Evolutionary conservation across 2,329 filamentous ascomycete genomes (phyloP).

Genomic region (Diaporthe vaccinii): DNA sequence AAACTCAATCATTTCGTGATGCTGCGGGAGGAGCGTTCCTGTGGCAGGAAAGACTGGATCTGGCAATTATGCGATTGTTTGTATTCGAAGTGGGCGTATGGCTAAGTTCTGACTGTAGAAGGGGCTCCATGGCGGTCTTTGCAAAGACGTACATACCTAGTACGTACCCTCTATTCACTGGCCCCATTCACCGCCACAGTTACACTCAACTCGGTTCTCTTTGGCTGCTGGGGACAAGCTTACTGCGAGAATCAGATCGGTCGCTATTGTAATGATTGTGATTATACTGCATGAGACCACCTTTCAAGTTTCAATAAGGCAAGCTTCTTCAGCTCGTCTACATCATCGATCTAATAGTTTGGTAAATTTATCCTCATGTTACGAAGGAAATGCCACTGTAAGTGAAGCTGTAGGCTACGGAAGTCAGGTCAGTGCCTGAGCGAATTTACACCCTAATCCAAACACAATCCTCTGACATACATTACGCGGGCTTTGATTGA

Average conservation of each 20-base stretch:
- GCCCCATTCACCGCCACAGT: too few relatives aligned
- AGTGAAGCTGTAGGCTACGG: neutral
- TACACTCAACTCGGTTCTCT: neutral
- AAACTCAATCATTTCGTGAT: constrained; percentile 5
- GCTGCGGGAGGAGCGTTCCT: neutral
- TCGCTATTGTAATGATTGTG: too few relatives aligned
- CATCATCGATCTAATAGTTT: too few relatives aligned
- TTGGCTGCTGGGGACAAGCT: neutral
- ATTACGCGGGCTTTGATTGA: neutral
- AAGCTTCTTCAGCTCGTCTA: neutral
- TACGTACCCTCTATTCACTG: too few relatives aligned
- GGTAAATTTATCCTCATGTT: neutral
- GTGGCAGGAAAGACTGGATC: too few relatives aligned
- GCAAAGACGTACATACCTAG: too few relatives aligned
- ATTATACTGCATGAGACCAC: neutral
- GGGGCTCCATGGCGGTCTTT: too few relatives aligned
- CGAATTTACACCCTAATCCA: neutral
- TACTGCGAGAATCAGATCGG: neutral
- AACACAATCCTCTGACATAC: neutral
- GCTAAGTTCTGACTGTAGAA: too few relatives aligned
- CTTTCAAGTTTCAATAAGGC: neutral
- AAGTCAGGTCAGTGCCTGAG: neutral
- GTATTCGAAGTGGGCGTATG: too few relatives aligned
- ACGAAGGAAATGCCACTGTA: neutral
- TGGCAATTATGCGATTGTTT: too few relatives aligned